phyloP scores from a whole-genome alignment of 495 filamentous ascomycete species.

The Tuber melanosporum region DNA sequence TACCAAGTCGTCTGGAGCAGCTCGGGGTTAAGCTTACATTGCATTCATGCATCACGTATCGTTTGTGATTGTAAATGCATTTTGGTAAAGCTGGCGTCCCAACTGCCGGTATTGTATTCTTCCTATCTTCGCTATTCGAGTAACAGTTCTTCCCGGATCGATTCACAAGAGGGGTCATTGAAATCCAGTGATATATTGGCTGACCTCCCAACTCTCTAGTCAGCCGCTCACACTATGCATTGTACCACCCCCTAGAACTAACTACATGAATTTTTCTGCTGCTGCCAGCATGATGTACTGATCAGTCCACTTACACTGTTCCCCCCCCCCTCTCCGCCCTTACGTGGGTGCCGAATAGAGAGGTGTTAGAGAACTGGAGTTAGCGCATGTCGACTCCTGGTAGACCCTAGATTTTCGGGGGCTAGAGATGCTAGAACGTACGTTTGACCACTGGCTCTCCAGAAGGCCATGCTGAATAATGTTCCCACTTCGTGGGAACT shows the following conservation, averaged over 20 bases:
- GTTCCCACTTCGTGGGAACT: background rate
- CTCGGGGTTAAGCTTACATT: background rate
- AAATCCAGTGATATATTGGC: background rate
- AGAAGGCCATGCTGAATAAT: background rate
- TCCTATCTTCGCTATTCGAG: background rate
- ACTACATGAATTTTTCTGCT: background rate
- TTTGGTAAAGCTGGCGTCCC: background rate
- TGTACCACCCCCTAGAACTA: background rate
- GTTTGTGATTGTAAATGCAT: background rate
- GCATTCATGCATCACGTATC: background rate
- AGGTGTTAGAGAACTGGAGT: background rate
- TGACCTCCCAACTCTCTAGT: background rate
- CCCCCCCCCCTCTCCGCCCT: background rate
- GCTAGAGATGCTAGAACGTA: background rate
- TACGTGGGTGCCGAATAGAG: background rate
- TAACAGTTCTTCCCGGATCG: background rate
- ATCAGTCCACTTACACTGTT: background rate
- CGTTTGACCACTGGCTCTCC: background rate
- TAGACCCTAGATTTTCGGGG: background rate
- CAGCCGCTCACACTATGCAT: background rate
- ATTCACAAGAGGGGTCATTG: too few relatives aligned
- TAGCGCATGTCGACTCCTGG: background rate
- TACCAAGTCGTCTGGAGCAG: background rate
- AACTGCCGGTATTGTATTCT: background rate
- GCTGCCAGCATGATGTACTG: background rate